Conservation (phyloP, 1,284 basidiomycete genomes). For the Sanghuangporus sanghuang region DNA sequence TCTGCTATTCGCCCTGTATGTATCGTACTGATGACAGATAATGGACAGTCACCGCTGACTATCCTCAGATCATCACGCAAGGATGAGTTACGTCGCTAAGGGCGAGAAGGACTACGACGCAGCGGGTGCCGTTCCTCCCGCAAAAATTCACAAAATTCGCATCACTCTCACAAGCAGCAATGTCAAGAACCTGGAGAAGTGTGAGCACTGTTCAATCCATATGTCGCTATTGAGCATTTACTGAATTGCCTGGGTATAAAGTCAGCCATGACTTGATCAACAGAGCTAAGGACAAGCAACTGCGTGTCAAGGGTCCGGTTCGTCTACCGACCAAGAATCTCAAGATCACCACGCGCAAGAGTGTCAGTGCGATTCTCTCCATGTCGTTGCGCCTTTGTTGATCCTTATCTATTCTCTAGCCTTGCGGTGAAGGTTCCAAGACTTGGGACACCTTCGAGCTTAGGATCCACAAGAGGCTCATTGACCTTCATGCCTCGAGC, state of each 20-base stretch:
- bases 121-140: slow-evolving; percentile 78
- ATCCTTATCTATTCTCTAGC: slow-evolving; percentile 40
- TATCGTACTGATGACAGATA: background rate
- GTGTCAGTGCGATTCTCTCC: slow-evolving; percentile 49
- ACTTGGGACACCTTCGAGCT: slow-evolving; percentile 99
- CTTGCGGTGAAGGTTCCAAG: slow-evolving; percentile 99
- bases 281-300: slow-evolving; percentile 99
- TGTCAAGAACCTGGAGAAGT: slow-evolving; percentile 98
- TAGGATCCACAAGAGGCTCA: slow-evolving; percentile 99
- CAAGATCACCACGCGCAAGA: slow-evolving; percentile 98
- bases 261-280: slow-evolving; percentile 97
- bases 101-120: slow-evolving; percentile 97
- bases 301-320: slow-evolving; percentile 98
- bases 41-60: slow-evolving; percentile 38
- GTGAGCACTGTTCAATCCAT: slow-evolving; percentile 40
- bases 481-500: slow-evolving; percentile 97
- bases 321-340: slow-evolving; percentile 98
- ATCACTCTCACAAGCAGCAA: slow-evolving; percentile 99
- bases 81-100: slow-evolving; percentile 99
- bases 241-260: slow-evolving; percentile 27
- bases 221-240: background rate
- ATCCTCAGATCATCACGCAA: slow-evolving; percentile 59
- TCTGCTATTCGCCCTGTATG: background rate
- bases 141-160: slow-evolving; percentile 99
- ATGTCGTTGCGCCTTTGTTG: background rate